These are phyloP conservation scores for Alternaria sp. DNA, from an alignment of 2,329 filamentous ascomycete species.

Conservation along the genomic window DNA sequence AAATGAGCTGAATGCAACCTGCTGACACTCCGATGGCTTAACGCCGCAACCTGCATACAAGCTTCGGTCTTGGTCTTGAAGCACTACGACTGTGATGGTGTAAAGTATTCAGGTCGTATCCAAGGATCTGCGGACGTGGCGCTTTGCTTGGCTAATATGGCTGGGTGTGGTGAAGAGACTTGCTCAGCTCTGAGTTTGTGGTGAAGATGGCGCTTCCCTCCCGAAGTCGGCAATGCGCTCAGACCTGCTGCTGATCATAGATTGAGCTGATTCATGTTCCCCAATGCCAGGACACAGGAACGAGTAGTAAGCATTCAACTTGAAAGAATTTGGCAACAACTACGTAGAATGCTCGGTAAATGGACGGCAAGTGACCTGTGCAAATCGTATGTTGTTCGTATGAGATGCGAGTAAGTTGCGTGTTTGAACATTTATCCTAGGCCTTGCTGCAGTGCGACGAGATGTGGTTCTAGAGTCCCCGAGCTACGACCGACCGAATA, in stretches of 20 bases:
- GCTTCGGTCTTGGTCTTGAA: background rate
- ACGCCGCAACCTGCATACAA: background rate
- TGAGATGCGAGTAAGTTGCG: background rate
- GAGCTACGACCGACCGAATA: background rate
- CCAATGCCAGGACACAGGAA: background rate
- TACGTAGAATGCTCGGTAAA: background rate
- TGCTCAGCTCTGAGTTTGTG: background rate
- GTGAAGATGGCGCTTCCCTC: background rate
- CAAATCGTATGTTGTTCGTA: background rate
- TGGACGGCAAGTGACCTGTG: fast-evolving
- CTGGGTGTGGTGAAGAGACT: background rate
- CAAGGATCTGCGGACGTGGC: background rate
- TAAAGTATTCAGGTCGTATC: no score
- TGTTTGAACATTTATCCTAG: background rate
- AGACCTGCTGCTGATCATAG: background rate
- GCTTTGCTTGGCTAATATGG: background rate
- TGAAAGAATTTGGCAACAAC: background rate
- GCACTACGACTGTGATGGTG: background rate
- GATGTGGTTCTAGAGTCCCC: background rate
- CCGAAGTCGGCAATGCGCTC: background rate
- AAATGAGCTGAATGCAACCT: no score
- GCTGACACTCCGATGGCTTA: background rate
- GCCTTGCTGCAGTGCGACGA: background rate
- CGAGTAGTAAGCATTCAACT: background rate
- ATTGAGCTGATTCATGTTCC: background rate